Percentiles rank a stretch among this genome's conserved stretches.
Conservation (phyloP, 345 rosid genomes). For the Citrus medica region DNA sequence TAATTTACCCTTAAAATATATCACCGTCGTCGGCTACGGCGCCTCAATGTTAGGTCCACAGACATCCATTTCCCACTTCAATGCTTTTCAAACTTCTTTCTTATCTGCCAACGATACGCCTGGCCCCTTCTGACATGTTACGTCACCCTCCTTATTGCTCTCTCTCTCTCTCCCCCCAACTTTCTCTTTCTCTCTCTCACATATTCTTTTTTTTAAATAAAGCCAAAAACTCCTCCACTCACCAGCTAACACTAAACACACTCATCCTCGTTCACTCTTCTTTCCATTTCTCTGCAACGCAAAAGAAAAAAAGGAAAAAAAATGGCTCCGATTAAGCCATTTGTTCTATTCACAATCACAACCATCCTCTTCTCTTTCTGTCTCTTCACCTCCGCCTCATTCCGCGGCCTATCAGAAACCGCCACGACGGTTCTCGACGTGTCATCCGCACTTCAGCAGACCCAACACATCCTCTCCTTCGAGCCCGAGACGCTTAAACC, state of each 20-base stretch:
- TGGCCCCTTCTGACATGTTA: background rate
- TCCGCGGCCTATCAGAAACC: constrained; percentile 36
- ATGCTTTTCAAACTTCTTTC: background rate
- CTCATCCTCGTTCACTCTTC: background rate
- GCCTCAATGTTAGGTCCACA: background rate
- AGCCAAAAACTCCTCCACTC: background rate
- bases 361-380: constrained; percentile 7
- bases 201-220: constrained; percentile 7
- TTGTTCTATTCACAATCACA: constrained; percentile 13
- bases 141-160: background rate
- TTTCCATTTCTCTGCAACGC: constrained; percentile 9
- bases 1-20: too few relatives aligned
- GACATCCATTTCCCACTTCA: background rate
- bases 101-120: background rate
- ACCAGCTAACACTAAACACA: background rate
- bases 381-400: constrained; percentile 16
- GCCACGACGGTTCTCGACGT: constrained; percentile 42
- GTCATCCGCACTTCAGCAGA: constrained; percentile 45
- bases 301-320: background rate
- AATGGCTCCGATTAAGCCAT: background rate
- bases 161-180: background rate
- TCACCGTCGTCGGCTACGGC: background rate
- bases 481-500: constrained; percentile 28
- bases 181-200: background rate
- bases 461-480: constrained; percentile 40